phyloP scores from a whole-genome alignment of 2,329 filamentous ascomycete genomes.

The Apiospora koreana region DNA sequence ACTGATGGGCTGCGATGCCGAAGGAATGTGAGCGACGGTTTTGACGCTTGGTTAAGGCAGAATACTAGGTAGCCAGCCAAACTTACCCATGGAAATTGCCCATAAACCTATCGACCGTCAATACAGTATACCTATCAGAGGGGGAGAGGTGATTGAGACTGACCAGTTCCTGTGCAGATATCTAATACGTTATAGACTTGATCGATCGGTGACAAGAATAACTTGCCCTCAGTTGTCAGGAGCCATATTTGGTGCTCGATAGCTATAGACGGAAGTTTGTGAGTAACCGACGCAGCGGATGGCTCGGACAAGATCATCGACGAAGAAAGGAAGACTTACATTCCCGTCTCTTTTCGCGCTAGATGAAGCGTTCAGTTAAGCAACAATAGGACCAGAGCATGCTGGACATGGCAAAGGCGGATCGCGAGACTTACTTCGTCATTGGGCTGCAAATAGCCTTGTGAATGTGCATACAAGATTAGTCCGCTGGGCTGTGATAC shows the following conservation, averaged over 20 bases:
- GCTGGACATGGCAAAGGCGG: background rate
- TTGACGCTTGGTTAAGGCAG: background rate
- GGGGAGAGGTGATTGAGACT: background rate
- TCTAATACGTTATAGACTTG: constrained; percentile 16
- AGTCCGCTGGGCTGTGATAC: background rate
- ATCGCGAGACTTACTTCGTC: constrained; percentile 12
- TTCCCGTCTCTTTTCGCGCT: constrained; percentile 10
- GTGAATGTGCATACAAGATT: background rate
- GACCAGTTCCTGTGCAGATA: constrained; percentile 17
- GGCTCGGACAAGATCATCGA: background rate
- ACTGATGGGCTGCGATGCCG: constrained; percentile 6
- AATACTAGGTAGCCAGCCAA: background rate
- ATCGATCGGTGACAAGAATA: constrained; percentile 15
- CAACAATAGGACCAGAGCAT: background rate
- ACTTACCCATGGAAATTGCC: constrained; percentile 16
- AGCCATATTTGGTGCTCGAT: constrained; percentile 16
- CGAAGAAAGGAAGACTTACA: background rate
- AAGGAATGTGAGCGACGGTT: background rate
- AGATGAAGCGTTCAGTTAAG: background rate
- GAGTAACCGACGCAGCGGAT: background rate
- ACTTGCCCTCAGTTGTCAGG: constrained; percentile 12
- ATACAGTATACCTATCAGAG: background rate
- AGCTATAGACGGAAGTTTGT: background rate
- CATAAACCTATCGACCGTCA: constrained; percentile 13
- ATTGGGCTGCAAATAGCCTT: constrained; percentile 17